Conservation (phyloP, 2,329 filamentous ascomycete species). For the Penicillium sp. region DNA sequence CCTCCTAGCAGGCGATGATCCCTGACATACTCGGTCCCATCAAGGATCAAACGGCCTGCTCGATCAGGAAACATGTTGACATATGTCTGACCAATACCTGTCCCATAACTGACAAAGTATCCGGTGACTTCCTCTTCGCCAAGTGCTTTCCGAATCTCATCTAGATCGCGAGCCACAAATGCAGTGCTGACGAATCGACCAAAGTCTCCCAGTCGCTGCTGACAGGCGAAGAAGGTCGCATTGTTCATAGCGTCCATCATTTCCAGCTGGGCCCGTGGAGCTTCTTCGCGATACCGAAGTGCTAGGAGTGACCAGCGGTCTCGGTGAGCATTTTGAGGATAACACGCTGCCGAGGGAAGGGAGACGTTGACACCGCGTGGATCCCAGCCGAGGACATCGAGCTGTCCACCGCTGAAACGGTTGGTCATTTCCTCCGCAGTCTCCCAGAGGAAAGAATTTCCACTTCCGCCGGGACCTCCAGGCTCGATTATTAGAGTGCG, state of each 20-base stretch:
- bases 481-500: slow-evolving; percentile 25
- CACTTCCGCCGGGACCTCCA: slow-evolving; percentile 23
- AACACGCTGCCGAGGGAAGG: slow-evolving; percentile 19
- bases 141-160: slow-evolving; percentile 23
- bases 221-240: slow-evolving; percentile 22
- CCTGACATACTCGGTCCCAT: slow-evolving; percentile 22
- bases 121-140: slow-evolving; percentile 20
- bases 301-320: slow-evolving; percentile 23
- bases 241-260: slow-evolving; percentile 24
- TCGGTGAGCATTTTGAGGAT: slow-evolving; percentile 14
- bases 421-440: slow-evolving; percentile 19
- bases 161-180: slow-evolving; percentile 21
- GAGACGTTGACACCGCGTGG: slow-evolving; percentile 25
- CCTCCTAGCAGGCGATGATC: slow-evolving; percentile 21
- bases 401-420: slow-evolving; percentile 20
- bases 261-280: slow-evolving; percentile 14
- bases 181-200: slow-evolving; percentile 25
- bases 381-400: slow-evolving; percentile 25
- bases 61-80: slow-evolving; percentile 24
- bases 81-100: slow-evolving; percentile 25
- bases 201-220: slow-evolving; percentile 21
- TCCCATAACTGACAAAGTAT: slow-evolving; percentile 25
- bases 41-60: slow-evolving; percentile 22
- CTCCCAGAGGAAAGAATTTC: slow-evolving; percentile 18
- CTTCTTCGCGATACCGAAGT: slow-evolving; percentile 18